Evolutionary conservation across 371 early-diverging fungal genomes (phyloP).

Genomic region (Mortierella sp.): DNA sequence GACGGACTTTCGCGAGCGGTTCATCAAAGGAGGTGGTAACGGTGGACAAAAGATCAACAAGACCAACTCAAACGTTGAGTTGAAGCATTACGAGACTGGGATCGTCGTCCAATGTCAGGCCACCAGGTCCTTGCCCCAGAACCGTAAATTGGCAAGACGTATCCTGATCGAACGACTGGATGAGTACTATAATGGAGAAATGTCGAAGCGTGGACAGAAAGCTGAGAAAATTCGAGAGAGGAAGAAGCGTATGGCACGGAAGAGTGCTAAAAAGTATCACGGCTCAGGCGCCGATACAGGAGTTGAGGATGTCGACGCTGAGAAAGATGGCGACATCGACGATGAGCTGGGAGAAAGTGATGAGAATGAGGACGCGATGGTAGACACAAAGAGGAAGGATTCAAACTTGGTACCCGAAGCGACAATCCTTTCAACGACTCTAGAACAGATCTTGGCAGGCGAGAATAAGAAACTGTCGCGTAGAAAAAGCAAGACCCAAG

Average conservation of each 20-base stretch:
- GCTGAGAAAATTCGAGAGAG: constrained; percentile 69
- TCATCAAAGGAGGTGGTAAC: constrained; percentile 90
- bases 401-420: neutral
- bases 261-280: constrained; percentile 66
- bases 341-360: constrained; percentile 1
- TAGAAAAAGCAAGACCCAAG: constrained; percentile 33
- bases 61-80: constrained; percentile 84
- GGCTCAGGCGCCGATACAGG: neutral
- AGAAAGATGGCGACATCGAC: neutral
- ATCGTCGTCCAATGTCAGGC: constrained; percentile 84
- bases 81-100: constrained; percentile 88
- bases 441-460: constrained; percentile 34
- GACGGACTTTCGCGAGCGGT: constrained; percentile 85
- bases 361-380: neutral
- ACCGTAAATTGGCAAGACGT: constrained; percentile 82
- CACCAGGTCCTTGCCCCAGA: constrained; percentile 80
- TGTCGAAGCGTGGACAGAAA: constrained; percentile 74
- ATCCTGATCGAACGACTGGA: constrained; percentile 77
- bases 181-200: constrained; percentile 70
- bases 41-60: constrained; percentile 97
- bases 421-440: constrained; percentile 14
- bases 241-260: constrained; percentile 68
- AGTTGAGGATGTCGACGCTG: neutral
- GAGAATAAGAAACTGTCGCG: constrained; percentile 38
- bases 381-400: neutral